These are phyloP conservation scores for Xylaria sp. DNA, from an alignment of 2,329 filamentous ascomycete genomes.

Conservation along the genomic window DNA sequence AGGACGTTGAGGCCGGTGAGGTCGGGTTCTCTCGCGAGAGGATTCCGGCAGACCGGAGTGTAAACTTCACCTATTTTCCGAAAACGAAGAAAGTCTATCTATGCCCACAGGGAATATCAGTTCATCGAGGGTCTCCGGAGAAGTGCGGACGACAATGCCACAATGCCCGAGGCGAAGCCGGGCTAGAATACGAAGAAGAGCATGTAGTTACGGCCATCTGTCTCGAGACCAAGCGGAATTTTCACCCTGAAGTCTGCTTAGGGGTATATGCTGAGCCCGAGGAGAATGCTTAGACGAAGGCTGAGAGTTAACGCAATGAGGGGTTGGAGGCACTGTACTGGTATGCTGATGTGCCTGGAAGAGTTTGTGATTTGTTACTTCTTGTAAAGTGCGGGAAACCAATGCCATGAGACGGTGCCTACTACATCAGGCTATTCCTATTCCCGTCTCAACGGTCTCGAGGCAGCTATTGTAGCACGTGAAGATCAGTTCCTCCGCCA, in stretches of 20 bases:
- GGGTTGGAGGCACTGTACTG: background rate
- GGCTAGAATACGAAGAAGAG: slow-evolving; percentile 21
- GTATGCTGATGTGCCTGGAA: too few species aligned
- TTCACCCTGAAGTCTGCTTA: slow-evolving; percentile 26
- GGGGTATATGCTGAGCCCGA: background rate
- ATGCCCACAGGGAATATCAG: slow-evolving; percentile 44
- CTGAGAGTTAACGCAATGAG: background rate
- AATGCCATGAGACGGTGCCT: too few species aligned
- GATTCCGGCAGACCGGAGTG: slow-evolving; percentile 1
- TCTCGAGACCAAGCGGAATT: slow-evolving; percentile 12
- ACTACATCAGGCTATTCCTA: too few species aligned
- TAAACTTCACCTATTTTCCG: slow-evolving; percentile 30
- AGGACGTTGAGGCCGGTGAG: too few species aligned
- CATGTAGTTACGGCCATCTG: slow-evolving; percentile 11
- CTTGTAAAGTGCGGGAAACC: too few species aligned
- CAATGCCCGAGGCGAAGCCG: background rate
- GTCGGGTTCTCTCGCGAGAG: too few species aligned
- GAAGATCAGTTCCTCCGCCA: too few species aligned
- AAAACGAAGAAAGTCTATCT: slow-evolving; percentile 56
- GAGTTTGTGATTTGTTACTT: too few species aligned
- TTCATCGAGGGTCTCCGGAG: slow-evolving; percentile 40
- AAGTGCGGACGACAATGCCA: slow-evolving; percentile 36
- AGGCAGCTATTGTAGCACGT: too few species aligned
- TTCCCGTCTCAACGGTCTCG: too few species aligned
- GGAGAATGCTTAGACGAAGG: background rate